Evolutionary conservation across 139 green algal species (phyloP), one percentile per base, ranked within the genome.

Genomic region (Chara braunii): DNA sequence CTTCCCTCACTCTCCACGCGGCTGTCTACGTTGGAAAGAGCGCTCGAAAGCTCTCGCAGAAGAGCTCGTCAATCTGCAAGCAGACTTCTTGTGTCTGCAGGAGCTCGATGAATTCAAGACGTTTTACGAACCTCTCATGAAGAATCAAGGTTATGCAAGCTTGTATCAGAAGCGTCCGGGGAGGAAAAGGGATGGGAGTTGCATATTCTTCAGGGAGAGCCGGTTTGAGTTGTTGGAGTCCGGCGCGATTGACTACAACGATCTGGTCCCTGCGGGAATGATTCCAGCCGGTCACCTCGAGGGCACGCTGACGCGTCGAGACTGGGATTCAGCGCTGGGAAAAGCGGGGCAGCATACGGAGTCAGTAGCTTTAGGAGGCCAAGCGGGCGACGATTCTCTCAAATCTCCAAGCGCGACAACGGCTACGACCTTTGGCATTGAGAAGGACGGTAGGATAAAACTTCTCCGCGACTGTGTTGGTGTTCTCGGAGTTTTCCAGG

Each of bases 391-490:
- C n/a, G n/a, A n/a, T n/a, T n/a, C n/a, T n/a, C n/a, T n/a, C n/a
- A n/a, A n/a, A n/a, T n/a, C n/a, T n/a, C n/a, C n/a, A n/a, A n/a
- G n/a, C n/a, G n/a, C n/a, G n/a, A n/a, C n/a, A n/a, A n/a, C n/a
- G n/a, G n/a, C n/a, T n/a, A n/a, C n/a, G n/a, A n/a, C n/a, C n/a
- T n/a, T n/a, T n/a, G n/a, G n/a, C n/a, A n/a, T n/a, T n/a, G n/a
- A n/a, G n/a, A n/a, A n/a, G n/a, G n/a, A n/a, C n/a, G n/a, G n/a
- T n/a, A n/a, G n/a, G n/a, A n/a, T n/a, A n/a, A n/a, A n/a, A n/a
- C n/a, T n/a, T n/a, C n/a, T n/a, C n/a, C 62, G 62, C 28, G 62
- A 71, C 37, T 71, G 62, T 43, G 62, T 71, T 2, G 62, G 53
- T 31, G n/a, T 71, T 8, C 24, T 71, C 28, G 62, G 31, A 1